Conservation (phyloP, 2,329 filamentous ascomycete genomes). For the Gremmenia infestans region DNA sequence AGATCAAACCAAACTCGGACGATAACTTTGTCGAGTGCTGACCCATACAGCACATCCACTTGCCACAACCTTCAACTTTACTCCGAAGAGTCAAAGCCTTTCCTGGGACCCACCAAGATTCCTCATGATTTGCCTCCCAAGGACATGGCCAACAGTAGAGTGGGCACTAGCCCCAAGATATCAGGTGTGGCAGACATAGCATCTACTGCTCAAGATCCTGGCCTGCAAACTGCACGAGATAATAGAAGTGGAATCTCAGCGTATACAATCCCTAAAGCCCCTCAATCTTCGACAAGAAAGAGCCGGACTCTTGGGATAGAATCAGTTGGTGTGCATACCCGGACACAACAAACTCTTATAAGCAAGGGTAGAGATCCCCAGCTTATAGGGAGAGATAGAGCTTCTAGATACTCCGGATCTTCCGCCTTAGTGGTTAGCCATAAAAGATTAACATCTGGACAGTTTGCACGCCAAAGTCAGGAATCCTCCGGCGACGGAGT, state of each 20-base stretch:
- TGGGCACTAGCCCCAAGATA: background rate
- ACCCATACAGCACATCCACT: background rate
- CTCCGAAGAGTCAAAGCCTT: background rate
- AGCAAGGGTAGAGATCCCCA: background rate
- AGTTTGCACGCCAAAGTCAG: background rate
- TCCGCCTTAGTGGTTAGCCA: background rate
- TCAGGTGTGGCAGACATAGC: background rate
- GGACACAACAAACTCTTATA: background rate
- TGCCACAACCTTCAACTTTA: background rate
- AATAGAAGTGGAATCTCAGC: background rate
- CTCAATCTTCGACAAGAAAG: background rate
- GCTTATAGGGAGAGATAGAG: background rate
- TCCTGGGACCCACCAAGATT: background rate
- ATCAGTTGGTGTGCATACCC: background rate
- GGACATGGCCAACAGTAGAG: background rate
- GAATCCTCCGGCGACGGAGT: background rate
- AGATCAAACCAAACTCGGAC: background rate
- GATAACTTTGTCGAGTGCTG: background rate
- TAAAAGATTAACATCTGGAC: background rate
- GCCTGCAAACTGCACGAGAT: background rate
- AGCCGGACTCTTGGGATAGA: background rate
- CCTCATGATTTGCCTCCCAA: background rate
- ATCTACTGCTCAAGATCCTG: background rate
- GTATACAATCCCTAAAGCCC: background rate
- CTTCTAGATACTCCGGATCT: background rate